Percentiles rank a stretch among this genome's conserved stretches.
Conservation (phyloP, 176 grass and related monocot species). For the Oryza glaberrima region DNA sequence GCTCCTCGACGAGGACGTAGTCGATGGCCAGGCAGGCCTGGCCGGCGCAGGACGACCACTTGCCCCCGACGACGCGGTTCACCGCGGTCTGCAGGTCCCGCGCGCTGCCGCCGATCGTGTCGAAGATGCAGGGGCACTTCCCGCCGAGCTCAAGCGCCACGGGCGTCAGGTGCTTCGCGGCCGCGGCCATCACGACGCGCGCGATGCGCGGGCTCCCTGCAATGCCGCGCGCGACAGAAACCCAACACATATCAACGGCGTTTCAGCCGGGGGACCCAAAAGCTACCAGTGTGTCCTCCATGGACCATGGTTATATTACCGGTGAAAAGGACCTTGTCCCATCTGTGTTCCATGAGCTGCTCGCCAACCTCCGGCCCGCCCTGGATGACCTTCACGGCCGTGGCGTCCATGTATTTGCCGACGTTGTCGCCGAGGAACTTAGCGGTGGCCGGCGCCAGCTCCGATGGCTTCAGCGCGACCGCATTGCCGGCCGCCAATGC, state of each 20-base stretch:
- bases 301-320: slow-evolving; percentile 35
- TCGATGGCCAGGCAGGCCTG: slow-evolving; percentile 91
- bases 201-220: slow-evolving; percentile 74
- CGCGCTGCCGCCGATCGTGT: slow-evolving; percentile 43
- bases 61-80: slow-evolving; percentile 61
- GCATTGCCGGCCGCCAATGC: slow-evolving; percentile 86
- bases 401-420: slow-evolving; percentile 64
- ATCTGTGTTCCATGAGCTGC: slow-evolving; percentile 80
- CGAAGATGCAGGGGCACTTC: slow-evolving; percentile 95
- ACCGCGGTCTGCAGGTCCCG: slow-evolving; percentile 59
- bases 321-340: slow-evolving; percentile 98
- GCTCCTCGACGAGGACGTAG: slow-evolving; percentile 88
- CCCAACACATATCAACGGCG: background rate
- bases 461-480: slow-evolving; percentile 79
- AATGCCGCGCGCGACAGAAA: background rate
- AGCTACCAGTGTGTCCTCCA: background rate
- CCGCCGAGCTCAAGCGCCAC: slow-evolving; percentile 89
- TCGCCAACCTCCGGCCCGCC: slow-evolving; percentile 61
- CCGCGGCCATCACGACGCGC: slow-evolving; percentile 80
- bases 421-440: slow-evolving; percentile 58
- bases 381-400: slow-evolving; percentile 72
- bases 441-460: slow-evolving; percentile 68
- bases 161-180: slow-evolving; percentile 85
- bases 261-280: background rate
- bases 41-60: slow-evolving; percentile 83